Base-by-base conservation (phyloP, 2,329 filamentous ascomycete genomes). In the Aureobasidium sp. region DNA sequence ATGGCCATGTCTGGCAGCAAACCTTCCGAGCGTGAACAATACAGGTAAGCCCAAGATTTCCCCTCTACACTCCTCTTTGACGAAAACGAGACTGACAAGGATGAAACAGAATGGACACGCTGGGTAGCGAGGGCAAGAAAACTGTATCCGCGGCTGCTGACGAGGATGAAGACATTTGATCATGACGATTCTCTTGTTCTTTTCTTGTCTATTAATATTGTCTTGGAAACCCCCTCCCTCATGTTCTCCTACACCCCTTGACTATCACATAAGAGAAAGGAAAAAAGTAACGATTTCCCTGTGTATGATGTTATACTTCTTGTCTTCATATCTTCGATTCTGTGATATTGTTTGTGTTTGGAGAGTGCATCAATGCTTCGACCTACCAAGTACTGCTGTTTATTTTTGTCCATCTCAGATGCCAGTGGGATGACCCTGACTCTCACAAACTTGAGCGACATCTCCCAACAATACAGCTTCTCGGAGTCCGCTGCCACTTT, bases 1-100 rank as follows among this genome's bases (percentile, higher is more conserved):
- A 84, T 96, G 71, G 86, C 86, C 24, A 89, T 96, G 85, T 83
- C 84, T 45, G 61, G 61, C 12, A 49, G 45, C 31, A 60, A 63
- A 29, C 61, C 53, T 12, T 58, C 54, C 0, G 54, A 58, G 39
- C 53, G 53, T 17, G 53, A 57, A 54, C 39, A 39, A 5, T 61
- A 61, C 39, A 53, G 33, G 49, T 61, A 27, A 54, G 48, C 3
- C 15, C 12, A 2, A 2, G 3, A 5, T 33, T 6, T n/a, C 2
- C n/a, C 12, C 5, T 53, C 3, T 53, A 2, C 24, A 24, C 9
- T 33, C 19, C 22, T 31, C 1, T 9, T 22, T 19, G 1, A 29
- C 12, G 8, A 5, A 1, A 3, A 37, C 12, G 27, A 37, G 15
- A 27, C 33, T 60, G 42, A 60, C 44, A 24, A 6, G 5, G 9